Evolutionary conservation across 176 grass and related monocot species (phyloP).

Genomic region (Bolboschoenus planiculmis): DNA sequence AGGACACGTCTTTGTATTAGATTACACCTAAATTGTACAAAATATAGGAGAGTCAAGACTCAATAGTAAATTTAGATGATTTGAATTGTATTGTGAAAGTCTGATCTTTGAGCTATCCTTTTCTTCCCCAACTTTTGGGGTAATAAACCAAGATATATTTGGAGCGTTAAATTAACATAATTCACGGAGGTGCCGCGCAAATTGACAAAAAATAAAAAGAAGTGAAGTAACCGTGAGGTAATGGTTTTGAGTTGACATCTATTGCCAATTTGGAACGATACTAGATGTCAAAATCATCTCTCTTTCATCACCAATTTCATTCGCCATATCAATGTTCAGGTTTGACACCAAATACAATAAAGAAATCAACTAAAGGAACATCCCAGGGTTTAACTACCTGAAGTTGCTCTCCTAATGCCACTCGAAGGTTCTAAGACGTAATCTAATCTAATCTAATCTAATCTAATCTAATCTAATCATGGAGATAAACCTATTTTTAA

Average conservation of each 20-base stretch:
- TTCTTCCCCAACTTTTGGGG: neutral
- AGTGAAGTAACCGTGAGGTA: neutral
- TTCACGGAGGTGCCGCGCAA: neutral
- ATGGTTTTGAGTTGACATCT: neutral
- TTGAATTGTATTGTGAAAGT: neutral
- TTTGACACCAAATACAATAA: neutral
- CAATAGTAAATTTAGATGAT: neutral
- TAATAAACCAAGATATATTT: neutral
- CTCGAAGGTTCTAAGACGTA: neutral
- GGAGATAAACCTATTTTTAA: conserved; percentile 11
- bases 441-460: neutral
- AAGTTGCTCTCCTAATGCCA: conserved; percentile 4
- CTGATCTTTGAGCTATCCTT: too few species aligned
- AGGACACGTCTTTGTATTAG: too few species aligned
- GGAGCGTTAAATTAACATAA: neutral
- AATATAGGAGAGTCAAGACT: neutral
- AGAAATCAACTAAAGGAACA: neutral
- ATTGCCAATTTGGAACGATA: neutral
- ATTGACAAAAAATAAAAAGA: neutral
- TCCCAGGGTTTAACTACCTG: neutral
- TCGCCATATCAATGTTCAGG: neutral
- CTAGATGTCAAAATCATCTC: neutral
- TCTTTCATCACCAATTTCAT: neutral
- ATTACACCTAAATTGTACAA: neutral
- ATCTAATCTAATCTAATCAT: neutral